Evolutionary conservation across 179 eudicot genomes (phyloP).

Genomic region (Drosera spatulata): DNA sequence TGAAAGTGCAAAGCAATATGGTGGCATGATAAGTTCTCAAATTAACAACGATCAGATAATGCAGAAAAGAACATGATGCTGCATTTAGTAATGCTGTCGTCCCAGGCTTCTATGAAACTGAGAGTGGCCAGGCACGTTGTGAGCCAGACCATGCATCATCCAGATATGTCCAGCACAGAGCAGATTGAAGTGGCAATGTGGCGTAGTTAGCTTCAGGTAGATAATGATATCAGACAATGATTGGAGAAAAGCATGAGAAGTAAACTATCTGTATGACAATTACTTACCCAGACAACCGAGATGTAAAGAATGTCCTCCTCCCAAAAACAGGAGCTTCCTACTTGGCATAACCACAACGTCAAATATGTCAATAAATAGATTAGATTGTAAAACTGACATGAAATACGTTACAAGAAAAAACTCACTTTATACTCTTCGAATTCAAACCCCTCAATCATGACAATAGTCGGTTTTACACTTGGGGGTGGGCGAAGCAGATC

Average conservation of each 20-base stretch:
- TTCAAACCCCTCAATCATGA: slow-evolving; percentile 32
- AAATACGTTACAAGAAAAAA: neutral
- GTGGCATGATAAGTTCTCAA: too few species aligned
- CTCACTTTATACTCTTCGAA: slow-evolving; percentile 45
- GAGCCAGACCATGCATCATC: too few species aligned
- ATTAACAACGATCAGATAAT: too few species aligned
- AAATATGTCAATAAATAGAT: neutral
- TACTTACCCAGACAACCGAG: slow-evolving; percentile 62
- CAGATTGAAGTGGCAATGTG: neutral
- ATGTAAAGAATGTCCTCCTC: slow-evolving; percentile 65
- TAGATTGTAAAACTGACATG: too few species aligned
- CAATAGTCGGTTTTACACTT: slow-evolving; percentile 22
- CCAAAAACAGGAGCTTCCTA: slow-evolving; percentile 98
- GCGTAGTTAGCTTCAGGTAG: neutral
- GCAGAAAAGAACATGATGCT: too few species aligned
- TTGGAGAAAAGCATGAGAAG: neutral
- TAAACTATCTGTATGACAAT: neutral
- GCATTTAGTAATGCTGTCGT: too few species aligned
- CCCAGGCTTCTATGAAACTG: too few species aligned
- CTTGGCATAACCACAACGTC: neutral
- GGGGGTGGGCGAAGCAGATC: slow-evolving; percentile 38
- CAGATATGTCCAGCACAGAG: slow-evolving; percentile 1
- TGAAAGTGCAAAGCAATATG: slow-evolving; percentile 4
- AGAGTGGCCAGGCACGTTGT: too few species aligned
- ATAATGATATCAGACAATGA: neutral